Conservation (phyloP, 805 yeast genomes). For the Yarrowia phangngaensis region DNA sequence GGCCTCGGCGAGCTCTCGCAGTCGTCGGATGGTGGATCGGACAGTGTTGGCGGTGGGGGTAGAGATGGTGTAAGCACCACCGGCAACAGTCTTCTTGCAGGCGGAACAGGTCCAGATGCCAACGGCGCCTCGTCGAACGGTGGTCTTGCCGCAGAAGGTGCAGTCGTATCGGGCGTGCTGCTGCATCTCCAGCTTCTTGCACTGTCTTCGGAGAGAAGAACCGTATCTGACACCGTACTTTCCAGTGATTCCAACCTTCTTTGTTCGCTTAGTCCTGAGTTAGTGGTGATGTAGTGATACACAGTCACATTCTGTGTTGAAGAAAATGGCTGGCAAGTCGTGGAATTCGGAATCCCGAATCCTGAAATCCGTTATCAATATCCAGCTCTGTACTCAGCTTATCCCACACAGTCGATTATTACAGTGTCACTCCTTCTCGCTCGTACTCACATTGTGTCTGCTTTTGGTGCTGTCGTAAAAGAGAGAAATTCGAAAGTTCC, state of each 20-base stretch:
- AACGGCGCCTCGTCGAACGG: constrained; percentile 95
- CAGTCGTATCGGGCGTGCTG: constrained; percentile 99
- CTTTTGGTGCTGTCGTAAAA: constrained; percentile 24
- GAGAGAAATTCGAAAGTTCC: constrained; percentile 15
- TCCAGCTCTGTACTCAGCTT: neutral
- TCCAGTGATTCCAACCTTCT: constrained; percentile 99
- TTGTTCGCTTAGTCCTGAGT: constrained; percentile 97
- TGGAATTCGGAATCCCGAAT: neutral
- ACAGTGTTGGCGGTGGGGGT: constrained; percentile 99
- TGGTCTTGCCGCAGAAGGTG: constrained; percentile 99
- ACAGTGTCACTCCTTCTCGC: constrained; percentile 5
- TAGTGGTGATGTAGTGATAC: constrained; percentile 6
- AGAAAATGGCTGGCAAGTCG: too few relatives aligned
- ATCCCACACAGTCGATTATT: neutral
- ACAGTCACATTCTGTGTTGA: too few relatives aligned
- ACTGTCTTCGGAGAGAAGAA: constrained; percentile 99
- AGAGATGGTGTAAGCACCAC: constrained; percentile 97
- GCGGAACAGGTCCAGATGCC: constrained; percentile 99
- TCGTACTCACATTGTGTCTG: constrained; percentile 27
- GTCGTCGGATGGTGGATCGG: constrained; percentile 99
- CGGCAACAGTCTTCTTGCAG: constrained; percentile 96
- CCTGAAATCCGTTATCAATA: neutral
- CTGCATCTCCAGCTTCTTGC: constrained; percentile 98
- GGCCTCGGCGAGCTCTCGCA: constrained; percentile 99
- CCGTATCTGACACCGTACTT: constrained; percentile 99